A percentile compares a stretch with the other conserved stretches of the same genome.
phyloP scores from a whole-genome alignment of 2,329 filamentous ascomycete species.

The Aspergillus aculeatinus region DNA sequence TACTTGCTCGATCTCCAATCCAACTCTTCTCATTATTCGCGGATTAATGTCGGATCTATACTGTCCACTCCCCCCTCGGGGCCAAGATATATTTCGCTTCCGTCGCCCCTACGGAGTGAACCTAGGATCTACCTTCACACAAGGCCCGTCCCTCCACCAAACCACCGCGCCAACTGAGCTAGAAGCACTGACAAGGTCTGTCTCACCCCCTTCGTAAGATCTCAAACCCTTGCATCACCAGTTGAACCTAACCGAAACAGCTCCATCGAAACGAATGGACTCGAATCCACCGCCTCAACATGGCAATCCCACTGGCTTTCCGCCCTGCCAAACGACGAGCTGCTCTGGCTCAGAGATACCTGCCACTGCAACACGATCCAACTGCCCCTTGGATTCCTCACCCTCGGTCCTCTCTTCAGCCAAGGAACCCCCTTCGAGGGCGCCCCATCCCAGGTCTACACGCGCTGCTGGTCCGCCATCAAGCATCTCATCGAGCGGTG shows the following conservation, averaged over 20 bases:
- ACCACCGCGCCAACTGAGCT: slow-evolving; percentile 50
- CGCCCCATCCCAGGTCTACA: slow-evolving; percentile 50
- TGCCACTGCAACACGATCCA: slow-evolving; percentile 58
- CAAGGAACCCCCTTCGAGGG: slow-evolving; percentile 52
- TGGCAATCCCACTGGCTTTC: slow-evolving; percentile 57
- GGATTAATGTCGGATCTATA: slow-evolving; percentile 1
- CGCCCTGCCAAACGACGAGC: slow-evolving; percentile 52
- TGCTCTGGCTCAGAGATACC: slow-evolving; percentile 53
- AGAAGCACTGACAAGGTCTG: slow-evolving; percentile 48
- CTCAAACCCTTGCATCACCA: background rate
- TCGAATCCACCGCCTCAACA: slow-evolving; percentile 49
- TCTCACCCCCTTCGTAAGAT: background rate
- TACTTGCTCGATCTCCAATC: background rate
- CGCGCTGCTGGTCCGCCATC: slow-evolving; percentile 54
- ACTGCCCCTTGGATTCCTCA: slow-evolving; percentile 62
- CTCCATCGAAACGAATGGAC: slow-evolving; percentile 48
- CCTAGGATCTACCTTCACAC: slow-evolving; percentile 59
- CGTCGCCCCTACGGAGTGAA: slow-evolving; percentile 62
- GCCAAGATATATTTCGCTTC: slow-evolving; percentile 46
- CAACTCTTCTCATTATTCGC: too few relatives aligned
- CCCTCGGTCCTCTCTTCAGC: slow-evolving; percentile 53
- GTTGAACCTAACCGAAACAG: slow-evolving; percentile 11
- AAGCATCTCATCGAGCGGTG: slow-evolving; percentile 49
- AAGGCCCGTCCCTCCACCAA: slow-evolving; percentile 59
- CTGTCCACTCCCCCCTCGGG: slow-evolving; percentile 15